phyloP scores from a whole-genome alignment of 345 rosid species.

The Bruguiera gymnorhiza region DNA sequence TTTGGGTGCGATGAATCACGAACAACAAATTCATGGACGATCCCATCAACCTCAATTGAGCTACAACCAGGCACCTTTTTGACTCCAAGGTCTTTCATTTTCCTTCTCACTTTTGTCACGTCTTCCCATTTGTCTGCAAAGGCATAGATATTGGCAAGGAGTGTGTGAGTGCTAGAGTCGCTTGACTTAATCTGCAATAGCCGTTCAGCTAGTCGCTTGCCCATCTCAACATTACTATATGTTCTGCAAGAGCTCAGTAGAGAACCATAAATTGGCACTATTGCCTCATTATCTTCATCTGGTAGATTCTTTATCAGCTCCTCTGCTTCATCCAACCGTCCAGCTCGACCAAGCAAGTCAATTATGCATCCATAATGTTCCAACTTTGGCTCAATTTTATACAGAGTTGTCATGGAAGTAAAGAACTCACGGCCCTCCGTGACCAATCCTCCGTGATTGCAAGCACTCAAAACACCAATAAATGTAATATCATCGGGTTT shows the following conservation, averaged over 20 bases:
- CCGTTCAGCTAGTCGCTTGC: slow-evolving; percentile 49
- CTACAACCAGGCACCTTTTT: slow-evolving; percentile 78
- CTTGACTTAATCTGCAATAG: slow-evolving; percentile 46
- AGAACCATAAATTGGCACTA: slow-evolving; percentile 60
- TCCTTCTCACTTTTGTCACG: slow-evolving; percentile 53
- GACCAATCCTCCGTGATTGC: slow-evolving; percentile 79
- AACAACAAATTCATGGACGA: slow-evolving; percentile 46
- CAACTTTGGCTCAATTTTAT: slow-evolving; percentile 50
- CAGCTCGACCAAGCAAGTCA: slow-evolving; percentile 73
- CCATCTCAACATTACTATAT: slow-evolving; percentile 55
- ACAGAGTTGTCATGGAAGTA: slow-evolving; percentile 43
- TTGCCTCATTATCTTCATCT: slow-evolving; percentile 26
- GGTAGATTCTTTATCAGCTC: slow-evolving; percentile 38
- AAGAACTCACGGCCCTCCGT: slow-evolving; percentile 55
- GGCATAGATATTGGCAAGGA: slow-evolving; percentile 68
- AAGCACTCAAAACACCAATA: slow-evolving; percentile 69
- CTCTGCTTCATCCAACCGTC: slow-evolving; percentile 65
- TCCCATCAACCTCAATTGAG: slow-evolving; percentile 51
- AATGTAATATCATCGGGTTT: slow-evolving; percentile 66
- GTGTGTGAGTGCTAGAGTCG: slow-evolving; percentile 55
- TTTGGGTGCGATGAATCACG: slow-evolving; percentile 40
- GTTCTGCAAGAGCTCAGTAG: slow-evolving; percentile 69
- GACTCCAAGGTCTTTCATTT: slow-evolving; percentile 71
- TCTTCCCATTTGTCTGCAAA: slow-evolving; percentile 73
- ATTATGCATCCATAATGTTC: slow-evolving; percentile 70